phyloP scores from a whole-genome alignment of 2,329 filamentous ascomycete genomes.

The Simplicillium aogashimaense region DNA sequence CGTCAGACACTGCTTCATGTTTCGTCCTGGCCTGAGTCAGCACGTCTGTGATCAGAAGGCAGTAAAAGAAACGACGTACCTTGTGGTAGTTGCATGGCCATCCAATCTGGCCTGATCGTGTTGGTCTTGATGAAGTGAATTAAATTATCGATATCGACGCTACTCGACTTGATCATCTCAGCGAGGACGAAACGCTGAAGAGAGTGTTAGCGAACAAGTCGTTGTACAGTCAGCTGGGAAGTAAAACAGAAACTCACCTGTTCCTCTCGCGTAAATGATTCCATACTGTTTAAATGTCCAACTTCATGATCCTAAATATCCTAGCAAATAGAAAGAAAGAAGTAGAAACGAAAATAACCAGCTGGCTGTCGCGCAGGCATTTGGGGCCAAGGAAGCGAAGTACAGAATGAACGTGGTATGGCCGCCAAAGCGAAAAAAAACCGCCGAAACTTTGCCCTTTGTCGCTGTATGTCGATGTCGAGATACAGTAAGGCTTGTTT shows the following conservation, averaged over 20 bases:
- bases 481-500: no score
- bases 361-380: no score
- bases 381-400: not conserved
- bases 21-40: constrained; percentile 26
- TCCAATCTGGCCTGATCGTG: constrained; percentile 32
- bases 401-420: not conserved
- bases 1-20: constrained; percentile 34
- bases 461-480: no score
- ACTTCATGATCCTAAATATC: not conserved
- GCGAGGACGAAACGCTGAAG: constrained; percentile 47
- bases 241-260: constrained; percentile 29
- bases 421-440: no score
- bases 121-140: constrained; percentile 35
- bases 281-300: no score
- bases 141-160: constrained; percentile 34
- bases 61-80: constrained; percentile 22
- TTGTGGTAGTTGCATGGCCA: constrained; percentile 35
- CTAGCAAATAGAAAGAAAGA: not conserved
- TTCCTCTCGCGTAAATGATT: constrained; percentile 36
- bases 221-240: not conserved
- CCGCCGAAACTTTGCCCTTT: no score
- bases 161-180: constrained; percentile 48
- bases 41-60: not conserved
- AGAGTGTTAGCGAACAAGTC: not conserved
- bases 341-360: not conserved